Evolutionary conservation across 2,329 filamentous ascomycete genomes (phyloP), one percentile per base, ranked within the genome.

Genomic region (Cladophialophora bantiana): DNA sequence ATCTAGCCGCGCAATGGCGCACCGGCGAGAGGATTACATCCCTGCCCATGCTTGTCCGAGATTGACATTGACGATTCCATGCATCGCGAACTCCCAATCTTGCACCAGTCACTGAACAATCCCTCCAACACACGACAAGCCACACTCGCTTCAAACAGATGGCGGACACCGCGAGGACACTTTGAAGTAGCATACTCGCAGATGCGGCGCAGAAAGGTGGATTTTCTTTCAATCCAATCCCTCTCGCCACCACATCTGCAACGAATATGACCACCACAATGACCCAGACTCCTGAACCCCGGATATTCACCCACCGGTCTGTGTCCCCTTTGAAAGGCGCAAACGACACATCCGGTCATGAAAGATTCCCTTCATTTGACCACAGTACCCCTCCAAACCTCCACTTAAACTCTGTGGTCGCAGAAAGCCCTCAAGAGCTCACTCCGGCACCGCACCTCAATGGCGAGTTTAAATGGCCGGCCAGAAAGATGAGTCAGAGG

Each of bases 401-500:
- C 77, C 80, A 56, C 69, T 73, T 59, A 69, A 75, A 62, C 52
- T 31, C 67, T 26, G 61, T 59, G 12, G 50, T 73, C 36, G 57
- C 65, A n/a, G 70, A 72, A 54, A 73, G 71, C 58, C 70, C 71
- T 10, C 60, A 65, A 31, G 76, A 78, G 38, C 64, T 67, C 55
- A 66, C 38, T 55, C 56, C 71, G 42, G 75, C 77, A 58, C 66
- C 50, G 34, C 31, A 56, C 61, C 73, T 58, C 71, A 78, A 72
- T 70, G 75, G 58, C 2, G 76, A 74, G 59, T 85, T 89, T 70
- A 82, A 84, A 72, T 92, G 89, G 89, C 85, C 87, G 62, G 82
- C 86, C 48, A 83, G 86, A 53, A 86, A 83, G 74, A 83, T 86
- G 69, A 82, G 80, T 70, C 81, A 82, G 31, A 64, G 72, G 34